phyloP scores from a whole-genome alignment of 805 yeast species.

The Ogataea paraovalis region DNA sequence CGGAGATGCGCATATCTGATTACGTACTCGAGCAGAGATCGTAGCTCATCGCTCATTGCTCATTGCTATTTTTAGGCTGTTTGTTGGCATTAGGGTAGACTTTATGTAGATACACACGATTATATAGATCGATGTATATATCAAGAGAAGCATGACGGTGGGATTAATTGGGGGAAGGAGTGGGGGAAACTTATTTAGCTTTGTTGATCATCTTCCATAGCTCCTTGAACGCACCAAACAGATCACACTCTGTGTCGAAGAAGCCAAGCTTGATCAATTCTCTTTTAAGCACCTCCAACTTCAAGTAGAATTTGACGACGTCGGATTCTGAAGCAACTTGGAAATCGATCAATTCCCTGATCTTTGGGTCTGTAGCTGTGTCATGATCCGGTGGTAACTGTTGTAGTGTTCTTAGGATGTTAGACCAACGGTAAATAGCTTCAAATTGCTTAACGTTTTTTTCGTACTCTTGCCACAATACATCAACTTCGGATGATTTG shows the following conservation, averaged over 20 bases:
- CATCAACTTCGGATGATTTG: background rate
- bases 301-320: slow-evolving; percentile 13
- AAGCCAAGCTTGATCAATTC: slow-evolving; percentile 6
- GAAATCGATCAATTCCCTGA: slow-evolving; percentile 8
- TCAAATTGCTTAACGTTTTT: slow-evolving; percentile 6
- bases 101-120: too few relatives aligned
- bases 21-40: too few relatives aligned
- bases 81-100: too few relatives aligned
- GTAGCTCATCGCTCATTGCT: too few relatives aligned
- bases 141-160: too few relatives aligned
- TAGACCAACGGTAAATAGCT: slow-evolving; percentile 7
- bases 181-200: background rate
- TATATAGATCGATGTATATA: too few relatives aligned
- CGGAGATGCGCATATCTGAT: too few relatives aligned
- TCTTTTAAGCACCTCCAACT: slow-evolving; percentile 15
- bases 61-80: too few relatives aligned
- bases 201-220: slow-evolving; percentile 14
- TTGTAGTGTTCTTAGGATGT: slow-evolving; percentile 8
- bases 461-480: slow-evolving; percentile 1
- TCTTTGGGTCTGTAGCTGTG: slow-evolving; percentile 8
- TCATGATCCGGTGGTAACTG: slow-evolving; percentile 12
- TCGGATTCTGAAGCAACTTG: slow-evolving; percentile 5
- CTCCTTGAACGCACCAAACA: slow-evolving; percentile 14
- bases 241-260: slow-evolving; percentile 1
- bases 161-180: too few relatives aligned